phyloP scores from a whole-genome alignment of 352 stramenopile species.

The Phytophthora fragariaefolia region DNA sequence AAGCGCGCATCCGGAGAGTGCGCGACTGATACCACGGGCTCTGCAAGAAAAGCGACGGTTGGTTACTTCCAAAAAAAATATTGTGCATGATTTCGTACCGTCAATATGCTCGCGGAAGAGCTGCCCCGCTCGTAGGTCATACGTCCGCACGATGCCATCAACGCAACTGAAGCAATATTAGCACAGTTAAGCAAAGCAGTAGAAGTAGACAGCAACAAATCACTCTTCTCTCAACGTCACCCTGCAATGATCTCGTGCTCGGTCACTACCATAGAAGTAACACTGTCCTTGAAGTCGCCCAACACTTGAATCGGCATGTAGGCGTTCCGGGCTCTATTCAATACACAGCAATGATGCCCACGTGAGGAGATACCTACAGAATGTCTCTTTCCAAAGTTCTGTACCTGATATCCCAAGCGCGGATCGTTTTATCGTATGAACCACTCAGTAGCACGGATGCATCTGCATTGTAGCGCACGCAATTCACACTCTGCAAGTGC shows the following conservation, averaged over 20 bases:
- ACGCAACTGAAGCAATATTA: conserved; percentile 62
- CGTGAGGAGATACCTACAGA: background rate
- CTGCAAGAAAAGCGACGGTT: conserved; percentile 29
- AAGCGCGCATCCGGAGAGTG: conserved; percentile 78
- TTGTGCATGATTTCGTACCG: conserved; percentile 30
- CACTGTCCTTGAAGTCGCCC: conserved; percentile 90
- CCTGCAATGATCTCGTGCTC: conserved; percentile 84
- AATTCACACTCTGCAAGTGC: conserved; percentile 77
- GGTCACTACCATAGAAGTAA: conserved; percentile 82
- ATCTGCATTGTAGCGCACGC: conserved; percentile 82
- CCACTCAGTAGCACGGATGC: conserved; percentile 82
- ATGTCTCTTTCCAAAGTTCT: background rate
- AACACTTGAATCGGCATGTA: conserved; percentile 86
- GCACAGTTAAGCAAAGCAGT: background rate
- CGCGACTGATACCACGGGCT: conserved; percentile 80
- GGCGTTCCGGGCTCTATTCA: conserved; percentile 65
- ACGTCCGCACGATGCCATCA: conserved; percentile 85
- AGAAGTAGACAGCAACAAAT: background rate
- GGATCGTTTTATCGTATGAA: conserved; percentile 90
- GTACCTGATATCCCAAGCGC: conserved; percentile 79
- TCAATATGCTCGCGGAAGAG: conserved; percentile 80
- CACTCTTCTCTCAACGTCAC: conserved; percentile 30
- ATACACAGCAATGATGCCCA: background rate
- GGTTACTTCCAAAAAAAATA: background rate
- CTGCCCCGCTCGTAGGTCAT: conserved; percentile 78